These are phyloP conservation scores for Naganishia vishniacii DNA, from an alignment of 768 basidiomycete genomes.

Conservation along the genomic window DNA sequence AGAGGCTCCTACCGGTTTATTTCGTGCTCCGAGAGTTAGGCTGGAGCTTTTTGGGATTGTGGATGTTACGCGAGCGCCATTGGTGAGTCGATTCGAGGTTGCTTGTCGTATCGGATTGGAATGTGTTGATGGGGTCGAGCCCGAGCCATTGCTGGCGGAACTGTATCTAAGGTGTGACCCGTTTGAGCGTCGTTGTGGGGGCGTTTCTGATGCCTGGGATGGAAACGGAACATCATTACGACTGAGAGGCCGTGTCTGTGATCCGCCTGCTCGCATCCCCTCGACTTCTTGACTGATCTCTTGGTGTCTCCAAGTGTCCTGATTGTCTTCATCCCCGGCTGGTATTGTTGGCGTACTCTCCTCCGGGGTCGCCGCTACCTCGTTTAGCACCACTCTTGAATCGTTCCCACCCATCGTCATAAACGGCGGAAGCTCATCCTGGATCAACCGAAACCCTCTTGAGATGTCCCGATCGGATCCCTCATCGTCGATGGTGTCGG, in stretches of 20 bases:
- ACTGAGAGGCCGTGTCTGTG: too few species aligned
- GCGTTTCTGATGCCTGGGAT: too few species aligned
- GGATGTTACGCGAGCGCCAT: not conserved
- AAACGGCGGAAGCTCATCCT: slow-evolving; percentile 16
- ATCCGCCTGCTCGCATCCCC: too few species aligned
- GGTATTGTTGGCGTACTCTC: not conserved
- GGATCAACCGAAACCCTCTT: not conserved
- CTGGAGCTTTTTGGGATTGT: not conserved
- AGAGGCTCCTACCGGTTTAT: not conserved
- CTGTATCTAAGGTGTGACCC: not conserved
- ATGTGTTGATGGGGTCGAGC: not conserved
- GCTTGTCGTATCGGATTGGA: not conserved
- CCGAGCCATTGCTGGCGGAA: not conserved
- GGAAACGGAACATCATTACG: too few species aligned
- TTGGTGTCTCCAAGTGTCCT: too few species aligned
- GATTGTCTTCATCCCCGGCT: not conserved
- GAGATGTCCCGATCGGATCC: not conserved
- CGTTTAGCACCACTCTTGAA: not conserved
- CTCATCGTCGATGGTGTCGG: not conserved
- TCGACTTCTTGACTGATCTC: too few species aligned
- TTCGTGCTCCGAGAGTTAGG: not conserved
- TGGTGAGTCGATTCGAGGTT: not conserved
- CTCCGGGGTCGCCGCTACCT: not conserved
- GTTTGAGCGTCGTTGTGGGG: not conserved
- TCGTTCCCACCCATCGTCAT: not conserved